Conservation (phyloP, 1,284 basidiomycete genomes). For the Cutaneotrichosporon curvatum region DNA sequence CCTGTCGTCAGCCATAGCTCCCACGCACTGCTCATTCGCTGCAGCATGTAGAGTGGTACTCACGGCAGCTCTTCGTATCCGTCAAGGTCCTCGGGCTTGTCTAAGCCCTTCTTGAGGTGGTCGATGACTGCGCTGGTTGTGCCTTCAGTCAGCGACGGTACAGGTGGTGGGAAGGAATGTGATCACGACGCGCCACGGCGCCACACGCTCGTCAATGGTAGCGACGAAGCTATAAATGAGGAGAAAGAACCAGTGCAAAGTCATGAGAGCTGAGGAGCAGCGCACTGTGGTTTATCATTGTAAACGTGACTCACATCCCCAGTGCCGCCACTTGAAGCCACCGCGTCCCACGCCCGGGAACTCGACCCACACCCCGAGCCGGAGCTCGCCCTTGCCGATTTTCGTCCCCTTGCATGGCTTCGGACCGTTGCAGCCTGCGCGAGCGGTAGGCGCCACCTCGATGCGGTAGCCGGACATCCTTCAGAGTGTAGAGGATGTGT, state of each 20-base stretch:
- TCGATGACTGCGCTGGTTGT: slow-evolving; percentile 59
- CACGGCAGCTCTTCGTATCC: slow-evolving; percentile 44
- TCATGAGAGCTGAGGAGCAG: too few relatives aligned
- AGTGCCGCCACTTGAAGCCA: slow-evolving; percentile 53
- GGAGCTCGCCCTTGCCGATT: slow-evolving; percentile 64
- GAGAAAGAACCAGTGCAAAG: too few relatives aligned
- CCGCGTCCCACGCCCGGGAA: slow-evolving; percentile 56
- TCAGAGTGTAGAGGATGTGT: background rate
- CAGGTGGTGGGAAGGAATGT: too few relatives aligned
- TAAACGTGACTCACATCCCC: slow-evolving; percentile 32
- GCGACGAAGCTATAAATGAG: too few relatives aligned
- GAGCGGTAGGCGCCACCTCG: slow-evolving; percentile 51
- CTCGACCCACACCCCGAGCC: slow-evolving; percentile 70
- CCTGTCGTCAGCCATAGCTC: too few relatives aligned
- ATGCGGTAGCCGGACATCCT: slow-evolving; percentile 40
- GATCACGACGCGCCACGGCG: too few relatives aligned
- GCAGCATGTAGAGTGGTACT: background rate
- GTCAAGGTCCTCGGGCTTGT: slow-evolving; percentile 52
- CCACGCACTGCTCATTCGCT: too few relatives aligned
- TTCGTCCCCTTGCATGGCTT: slow-evolving; percentile 72
- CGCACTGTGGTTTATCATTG: too few relatives aligned
- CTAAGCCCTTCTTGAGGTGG: slow-evolving; percentile 64
- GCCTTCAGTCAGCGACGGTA: slow-evolving; percentile 65
- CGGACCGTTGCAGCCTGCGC: slow-evolving; percentile 76
- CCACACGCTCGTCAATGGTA: too few relatives aligned